phyloP scores from a whole-genome alignment of 345 rosid species.

The Erucastrum elatum region DNA sequence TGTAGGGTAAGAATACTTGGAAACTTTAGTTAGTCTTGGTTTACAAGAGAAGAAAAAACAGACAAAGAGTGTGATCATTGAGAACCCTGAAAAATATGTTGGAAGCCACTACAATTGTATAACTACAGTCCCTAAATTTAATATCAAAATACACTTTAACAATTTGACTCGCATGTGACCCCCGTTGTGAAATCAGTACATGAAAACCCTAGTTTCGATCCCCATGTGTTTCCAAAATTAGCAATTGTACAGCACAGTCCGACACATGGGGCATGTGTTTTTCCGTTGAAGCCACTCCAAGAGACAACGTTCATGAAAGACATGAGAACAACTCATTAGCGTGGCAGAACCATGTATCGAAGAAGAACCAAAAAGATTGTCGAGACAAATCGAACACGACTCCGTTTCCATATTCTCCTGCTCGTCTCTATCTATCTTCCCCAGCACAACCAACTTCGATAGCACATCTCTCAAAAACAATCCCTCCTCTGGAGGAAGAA shows the following conservation, averaged over 20 bases:
- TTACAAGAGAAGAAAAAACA: not conserved
- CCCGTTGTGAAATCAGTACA: not conserved
- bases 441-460: not conserved
- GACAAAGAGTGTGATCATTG: not conserved
- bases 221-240: not conserved
- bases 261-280: slow-evolving; percentile 24
- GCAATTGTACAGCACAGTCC: not conserved
- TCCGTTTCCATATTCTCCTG: slow-evolving; percentile 1
- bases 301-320: slow-evolving; percentile 20
- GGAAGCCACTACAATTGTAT: too few relatives aligned
- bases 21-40: not conserved
- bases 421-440: not conserved
- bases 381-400: slow-evolving; percentile 25
- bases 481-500: not conserved
- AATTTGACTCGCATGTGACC: too few relatives aligned
- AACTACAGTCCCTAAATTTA: not conserved
- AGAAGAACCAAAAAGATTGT: not conserved
- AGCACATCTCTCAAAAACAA: not conserved
- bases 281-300: slow-evolving; percentile 13
- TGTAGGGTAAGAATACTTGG: not conserved
- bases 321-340: slow-evolving; percentile 17
- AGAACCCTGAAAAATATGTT: too few relatives aligned
- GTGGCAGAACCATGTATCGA: not conserved
- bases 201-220: slow-evolving; percentile 9
- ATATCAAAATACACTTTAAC: not conserved